Evolutionary conservation across 306 rosid species (phyloP), one percentile per base, ranked within the genome.

Genomic region (Acacia melanoxylon): DNA sequence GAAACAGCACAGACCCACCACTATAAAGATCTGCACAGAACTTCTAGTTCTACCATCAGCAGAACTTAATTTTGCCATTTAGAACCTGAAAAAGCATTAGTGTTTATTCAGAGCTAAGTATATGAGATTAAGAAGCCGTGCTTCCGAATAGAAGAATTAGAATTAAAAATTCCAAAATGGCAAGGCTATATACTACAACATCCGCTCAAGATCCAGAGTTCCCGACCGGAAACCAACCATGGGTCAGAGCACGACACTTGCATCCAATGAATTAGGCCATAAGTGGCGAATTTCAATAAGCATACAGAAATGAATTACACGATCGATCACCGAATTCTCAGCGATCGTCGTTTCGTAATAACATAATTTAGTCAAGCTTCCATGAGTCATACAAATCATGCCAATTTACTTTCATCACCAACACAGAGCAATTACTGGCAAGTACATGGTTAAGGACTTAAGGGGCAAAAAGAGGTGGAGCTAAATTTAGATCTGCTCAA

Each of bases 31-130:
- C 83, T 91, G 98, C 20, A 93, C 66, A 45, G 84, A 89, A 67
- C 93, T 90, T 89, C 98, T 93, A 52, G 98, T 90, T 87, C 96
- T 88, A 67, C 96, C 92, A 73, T 93, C 95, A 20, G 80, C 89
- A 45, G 96, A 76, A 75, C 82, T 89, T 52, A 82, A 2, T 84
- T 93, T 91, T 6, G 98, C 98, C 98, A 93, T 93, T 2, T 45
- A 22, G 83, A 66, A 80, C 91, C 98, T 93, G 93, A 63, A 86
- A 84, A 40, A 22, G 19, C 37, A 31, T 46, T 35, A 69, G 13
- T 68, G 20, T 72, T 68, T 27, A 69, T 13, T 80, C 81, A 80
- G 81, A 59, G 75, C 68, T 25, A 72, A 33, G 78, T n/a, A 74
- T 76, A 56, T 35, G 42, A 46, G 67, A 68, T 79, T 46, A 42